A percentile compares a stretch with the other conserved stretches of the same genome.
These are phyloP conservation scores for Boletus tomentosulus DNA, from an alignment of 768 basidiomycete species.

Conservation along the genomic window DNA sequence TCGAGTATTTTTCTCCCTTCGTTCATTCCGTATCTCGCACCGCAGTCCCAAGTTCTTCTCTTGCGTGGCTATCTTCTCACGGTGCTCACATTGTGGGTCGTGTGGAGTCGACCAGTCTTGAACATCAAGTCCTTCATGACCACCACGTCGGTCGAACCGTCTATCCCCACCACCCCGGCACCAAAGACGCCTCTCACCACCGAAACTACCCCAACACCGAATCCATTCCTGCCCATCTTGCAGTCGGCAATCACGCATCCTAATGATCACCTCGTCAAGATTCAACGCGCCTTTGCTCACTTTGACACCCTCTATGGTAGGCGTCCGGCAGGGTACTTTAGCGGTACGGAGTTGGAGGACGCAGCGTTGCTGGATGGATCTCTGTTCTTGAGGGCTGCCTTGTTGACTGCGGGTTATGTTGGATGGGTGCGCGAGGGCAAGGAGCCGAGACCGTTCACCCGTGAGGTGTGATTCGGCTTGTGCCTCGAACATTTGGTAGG, in stretches of 20 bases:
- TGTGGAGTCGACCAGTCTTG: conserved; percentile 27
- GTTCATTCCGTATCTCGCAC: conserved; percentile 13
- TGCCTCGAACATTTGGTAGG: too few species aligned
- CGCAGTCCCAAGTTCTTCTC: conserved; percentile 20
- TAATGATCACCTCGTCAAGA: conserved; percentile 31
- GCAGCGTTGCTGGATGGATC: conserved; percentile 35
- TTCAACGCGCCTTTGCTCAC: conserved; percentile 34
- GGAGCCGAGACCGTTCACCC: conserved; percentile 22
- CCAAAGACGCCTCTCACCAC: conserved; percentile 3
- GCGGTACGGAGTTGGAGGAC: conserved; percentile 28
- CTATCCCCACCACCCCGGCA: background rate
- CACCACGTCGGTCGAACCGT: conserved; percentile 19
- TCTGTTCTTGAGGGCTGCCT: conserved; percentile 30
- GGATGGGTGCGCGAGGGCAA: conserved; percentile 41
- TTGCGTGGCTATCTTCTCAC: conserved; percentile 28
- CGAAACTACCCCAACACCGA: conserved; percentile 24
- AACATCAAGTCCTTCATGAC: conserved; percentile 32
- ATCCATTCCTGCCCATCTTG: conserved; percentile 39
- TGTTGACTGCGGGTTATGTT: conserved; percentile 29
- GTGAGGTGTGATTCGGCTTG: conserved; percentile 5
- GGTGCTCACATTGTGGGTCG: conserved; percentile 27
- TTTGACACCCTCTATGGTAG: conserved; percentile 30
- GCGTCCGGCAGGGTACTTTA: conserved; percentile 24
- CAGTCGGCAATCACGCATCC: conserved; percentile 36
- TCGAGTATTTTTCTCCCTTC: conserved; percentile 30